phyloP scores from a whole-genome alignment of 148 eudicot genomes.

The Rhododendron vialii region DNA sequence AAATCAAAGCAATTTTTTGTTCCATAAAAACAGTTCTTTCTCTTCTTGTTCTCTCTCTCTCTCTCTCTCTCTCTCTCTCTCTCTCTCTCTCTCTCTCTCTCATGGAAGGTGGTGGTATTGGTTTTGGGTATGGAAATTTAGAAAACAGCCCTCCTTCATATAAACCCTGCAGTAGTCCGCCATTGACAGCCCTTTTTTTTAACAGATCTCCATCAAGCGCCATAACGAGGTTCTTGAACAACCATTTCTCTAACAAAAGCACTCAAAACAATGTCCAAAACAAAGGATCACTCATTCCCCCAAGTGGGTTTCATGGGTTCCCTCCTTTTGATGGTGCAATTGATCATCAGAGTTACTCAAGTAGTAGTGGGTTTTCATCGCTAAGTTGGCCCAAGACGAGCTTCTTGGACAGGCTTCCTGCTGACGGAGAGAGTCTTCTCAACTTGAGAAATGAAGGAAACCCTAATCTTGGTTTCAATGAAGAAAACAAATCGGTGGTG shows the following conservation, averaged over 20 bases:
- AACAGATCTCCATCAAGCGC: slow-evolving; percentile 35
- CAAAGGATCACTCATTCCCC: not conserved
- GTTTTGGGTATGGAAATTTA: slow-evolving; percentile 23
- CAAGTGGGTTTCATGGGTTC: not conserved
- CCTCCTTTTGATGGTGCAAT: slow-evolving; percentile 12
- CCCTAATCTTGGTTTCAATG: slow-evolving; percentile 2
- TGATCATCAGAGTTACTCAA: not conserved
- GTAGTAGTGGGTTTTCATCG: slow-evolving; percentile 2
- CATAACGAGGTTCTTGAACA: slow-evolving; percentile 42
- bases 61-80: not conserved
- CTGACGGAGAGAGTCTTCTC: slow-evolving; percentile 3
- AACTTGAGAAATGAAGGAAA: slow-evolving; percentile 12
- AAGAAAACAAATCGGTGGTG: not conserved
- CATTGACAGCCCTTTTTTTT: slow-evolving; percentile 21
- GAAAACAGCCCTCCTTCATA: slow-evolving; percentile 13
- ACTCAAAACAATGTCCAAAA: slow-evolving; percentile 2
- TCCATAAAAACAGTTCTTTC: not conserved
- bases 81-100: not conserved
- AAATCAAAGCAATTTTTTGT: not conserved
- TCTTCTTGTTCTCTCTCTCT: not conserved
- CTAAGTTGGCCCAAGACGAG: slow-evolving; percentile 6
- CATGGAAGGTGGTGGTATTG: slow-evolving; percentile 32
- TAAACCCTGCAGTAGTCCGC: slow-evolving; percentile 26
- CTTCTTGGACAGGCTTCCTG: not conserved
- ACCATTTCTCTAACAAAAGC: not conserved